Evolutionary conservation across 2,329 filamentous ascomycete genomes (phyloP), one percentile per base, ranked within the genome.

Genomic region (Rutstroemia sp.): DNA sequence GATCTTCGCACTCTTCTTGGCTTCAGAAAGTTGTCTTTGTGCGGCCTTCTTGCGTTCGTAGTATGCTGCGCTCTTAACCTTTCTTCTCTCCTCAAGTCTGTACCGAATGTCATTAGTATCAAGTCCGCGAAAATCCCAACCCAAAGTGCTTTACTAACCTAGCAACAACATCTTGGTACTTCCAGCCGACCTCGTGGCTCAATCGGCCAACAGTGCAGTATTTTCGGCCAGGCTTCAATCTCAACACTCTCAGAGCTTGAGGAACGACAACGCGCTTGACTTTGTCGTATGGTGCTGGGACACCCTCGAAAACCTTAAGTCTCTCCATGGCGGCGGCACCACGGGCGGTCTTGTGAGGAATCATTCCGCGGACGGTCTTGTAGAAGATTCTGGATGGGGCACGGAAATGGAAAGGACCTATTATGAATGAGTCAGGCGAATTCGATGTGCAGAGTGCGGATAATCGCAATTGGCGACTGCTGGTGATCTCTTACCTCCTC

Each of bases 361-460:
- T 95, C 94, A 99, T 99, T 77, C 94, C 94, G 77, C 94, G 92
- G 80, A 99, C 90, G 75, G 94, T 91, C 88, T 96, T 96, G 89
- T 96, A 99, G 88, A 99, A 96, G 83, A 99, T 96, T 79, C 95
- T 89, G 72, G 92, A 95, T 65, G 94, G 94, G 71, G 92, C 91
- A 76, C 94, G 94, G 91, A 96, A 97, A 82, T 99, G 94, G 91
- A 97, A 99, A 78, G 94, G 94, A 82, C 92, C 87, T 91, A 71
- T 60, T 53, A 63, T 38, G 16, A 19, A 45, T 3, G 65, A 69
- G 69, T 75, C 66, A 73, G 70, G 70, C 30, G 51, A 44, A 44
- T 38, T 46, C 48, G 14, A 49, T 19, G 41, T 52, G 54, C 51
- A 19, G 41, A n/a, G 34, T 52, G 21, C 48, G 52, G 21, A 38